Conservation (phyloP, 345 rosid species). For the Iberis pinnata region DNA sequence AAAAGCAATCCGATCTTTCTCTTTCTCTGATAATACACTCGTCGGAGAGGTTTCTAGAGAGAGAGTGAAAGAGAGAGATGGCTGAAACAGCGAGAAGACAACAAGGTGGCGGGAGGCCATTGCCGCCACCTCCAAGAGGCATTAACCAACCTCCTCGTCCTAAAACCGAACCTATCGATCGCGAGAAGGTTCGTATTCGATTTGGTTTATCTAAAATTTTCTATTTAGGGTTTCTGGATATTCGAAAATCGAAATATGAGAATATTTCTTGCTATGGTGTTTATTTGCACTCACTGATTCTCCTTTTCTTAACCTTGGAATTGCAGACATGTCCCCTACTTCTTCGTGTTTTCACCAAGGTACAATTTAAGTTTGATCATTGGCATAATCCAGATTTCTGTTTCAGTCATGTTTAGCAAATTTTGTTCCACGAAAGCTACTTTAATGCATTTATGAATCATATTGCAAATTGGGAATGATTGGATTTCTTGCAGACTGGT, state of each 20-base stretch:
- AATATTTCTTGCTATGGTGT: conserved; percentile 2
- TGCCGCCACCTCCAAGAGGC: conserved; percentile 50
- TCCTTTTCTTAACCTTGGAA: not conserved
- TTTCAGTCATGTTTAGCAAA: too few species aligned
- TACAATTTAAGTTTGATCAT: too few species aligned
- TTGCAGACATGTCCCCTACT: conserved; percentile 86
- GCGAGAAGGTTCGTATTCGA: conserved; percentile 55
- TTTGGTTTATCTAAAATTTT: not conserved
- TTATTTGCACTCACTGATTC: not conserved
- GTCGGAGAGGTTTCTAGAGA: not conserved
- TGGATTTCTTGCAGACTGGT: conserved; percentile 69
- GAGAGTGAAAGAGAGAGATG: conserved; percentile 35
- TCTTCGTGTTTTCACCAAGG: conserved; percentile 97
- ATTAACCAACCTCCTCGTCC: conserved; percentile 53
- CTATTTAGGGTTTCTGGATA: too few species aligned
- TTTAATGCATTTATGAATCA: too few species aligned
- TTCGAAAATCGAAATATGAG: too few species aligned
- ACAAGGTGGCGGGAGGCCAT: conserved; percentile 53
- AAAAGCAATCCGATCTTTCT: not conserved
- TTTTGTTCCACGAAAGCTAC: too few species aligned
- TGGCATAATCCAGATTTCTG: too few species aligned
- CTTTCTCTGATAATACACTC: not conserved
- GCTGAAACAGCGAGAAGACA: conserved; percentile 54
- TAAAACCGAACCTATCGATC: conserved; percentile 65
- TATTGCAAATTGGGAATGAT: too few species aligned